phyloP scores from a whole-genome alignment of 2,329 filamentous ascomycete species.

The Acephala macrosclerotiorum region DNA sequence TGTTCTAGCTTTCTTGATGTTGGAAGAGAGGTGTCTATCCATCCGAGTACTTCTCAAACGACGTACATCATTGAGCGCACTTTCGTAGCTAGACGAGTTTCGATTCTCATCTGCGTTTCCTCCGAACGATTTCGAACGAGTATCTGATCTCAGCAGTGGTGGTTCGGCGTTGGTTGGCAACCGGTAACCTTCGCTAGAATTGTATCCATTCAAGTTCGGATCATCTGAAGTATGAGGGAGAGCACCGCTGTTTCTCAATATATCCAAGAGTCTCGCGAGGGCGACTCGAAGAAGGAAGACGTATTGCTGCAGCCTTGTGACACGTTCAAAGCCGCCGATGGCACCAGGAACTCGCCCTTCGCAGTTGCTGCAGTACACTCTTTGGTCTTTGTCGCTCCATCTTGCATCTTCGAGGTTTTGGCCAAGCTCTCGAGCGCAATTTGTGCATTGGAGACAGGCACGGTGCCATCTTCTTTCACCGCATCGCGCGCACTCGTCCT shows the following conservation, averaged over 20 bases:
- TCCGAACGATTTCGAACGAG: slow-evolving; percentile 77
- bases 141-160: slow-evolving; percentile 67
- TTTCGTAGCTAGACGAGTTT: slow-evolving; percentile 84
- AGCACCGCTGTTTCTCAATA: slow-evolving; percentile 82
- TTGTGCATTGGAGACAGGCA: slow-evolving; percentile 73
- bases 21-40: slow-evolving; percentile 93
- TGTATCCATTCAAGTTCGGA: slow-evolving; percentile 70
- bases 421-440: slow-evolving; percentile 78
- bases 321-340: slow-evolving; percentile 68
- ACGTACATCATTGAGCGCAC: slow-evolving; percentile 94
- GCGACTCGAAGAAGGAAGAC: slow-evolving; percentile 92
- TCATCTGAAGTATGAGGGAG: slow-evolving; percentile 80
- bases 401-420: slow-evolving; percentile 72
- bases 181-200: slow-evolving; percentile 70
- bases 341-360: slow-evolving; percentile 63
- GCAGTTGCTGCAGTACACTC: slow-evolving; percentile 76
- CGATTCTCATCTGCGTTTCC: slow-evolving; percentile 66
- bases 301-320: slow-evolving; percentile 92
- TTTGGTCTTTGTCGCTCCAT: slow-evolving; percentile 72
- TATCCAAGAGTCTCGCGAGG: slow-evolving; percentile 86
- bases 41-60: slow-evolving; percentile 90
- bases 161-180: slow-evolving; percentile 57
- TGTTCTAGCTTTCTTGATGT: slow-evolving; percentile 86
- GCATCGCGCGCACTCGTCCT: slow-evolving; percentile 86
- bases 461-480: slow-evolving; percentile 85